phyloP scores from a whole-genome alignment of 176 grass and related monocot genomes.

The Ampelocalamus luodianensis region DNA sequence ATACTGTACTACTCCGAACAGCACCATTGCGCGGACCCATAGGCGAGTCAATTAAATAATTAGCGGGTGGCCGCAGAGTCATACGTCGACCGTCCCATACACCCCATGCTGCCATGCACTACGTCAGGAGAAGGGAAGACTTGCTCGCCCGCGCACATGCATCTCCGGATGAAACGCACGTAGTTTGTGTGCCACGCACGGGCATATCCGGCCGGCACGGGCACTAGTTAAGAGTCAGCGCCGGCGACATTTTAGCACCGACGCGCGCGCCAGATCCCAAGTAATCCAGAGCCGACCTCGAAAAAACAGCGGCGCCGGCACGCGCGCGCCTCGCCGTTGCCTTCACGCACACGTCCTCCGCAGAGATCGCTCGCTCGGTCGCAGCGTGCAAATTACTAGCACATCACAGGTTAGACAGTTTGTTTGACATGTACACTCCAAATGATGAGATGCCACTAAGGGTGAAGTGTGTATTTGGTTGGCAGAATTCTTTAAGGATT shows the following conservation, averaged over 20 bases:
- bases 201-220: neutral
- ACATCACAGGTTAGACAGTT: neutral
- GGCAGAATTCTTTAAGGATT: no score
- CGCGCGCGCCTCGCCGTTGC: neutral
- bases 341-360: no score
- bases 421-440: neutral
- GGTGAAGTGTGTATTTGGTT: no score
- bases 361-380: neutral
- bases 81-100: no score
- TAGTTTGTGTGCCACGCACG: constrained; percentile 37
- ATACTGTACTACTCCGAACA: no score
- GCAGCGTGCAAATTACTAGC: neutral
- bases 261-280: neutral
- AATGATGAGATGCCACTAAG: neutral
- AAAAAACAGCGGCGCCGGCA: constrained; percentile 12
- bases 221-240: constrained; percentile 1
- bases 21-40: no score
- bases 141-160: neutral
- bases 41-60: no score
- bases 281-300: neutral
- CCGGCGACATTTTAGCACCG: neutral
- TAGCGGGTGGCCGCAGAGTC: no score
- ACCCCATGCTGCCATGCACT: neutral
- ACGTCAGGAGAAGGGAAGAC: neutral
- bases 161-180: neutral